These are phyloP conservation scores for Poa annua DNA, from an alignment of 176 grass and related monocot species.

Conservation along the genomic window DNA sequence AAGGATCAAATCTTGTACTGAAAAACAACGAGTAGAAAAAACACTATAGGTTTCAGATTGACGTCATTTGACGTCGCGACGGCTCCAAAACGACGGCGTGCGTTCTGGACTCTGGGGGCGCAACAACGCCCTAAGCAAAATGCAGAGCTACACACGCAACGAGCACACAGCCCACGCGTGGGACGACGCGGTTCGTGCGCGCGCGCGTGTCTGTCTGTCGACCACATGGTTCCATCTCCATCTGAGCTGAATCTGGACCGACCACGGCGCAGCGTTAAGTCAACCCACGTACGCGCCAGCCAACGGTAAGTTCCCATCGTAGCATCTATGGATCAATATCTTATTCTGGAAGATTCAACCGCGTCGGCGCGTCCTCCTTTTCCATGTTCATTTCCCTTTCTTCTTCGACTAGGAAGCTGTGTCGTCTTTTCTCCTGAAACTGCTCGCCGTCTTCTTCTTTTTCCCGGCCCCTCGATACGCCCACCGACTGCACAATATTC, in stretches of 20 bases:
- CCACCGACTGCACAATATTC: not conserved
- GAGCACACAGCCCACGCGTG: not conserved
- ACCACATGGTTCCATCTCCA: not conserved
- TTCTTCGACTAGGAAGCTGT: not conserved
- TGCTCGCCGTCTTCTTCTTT: not conserved
- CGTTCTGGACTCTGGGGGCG: too few relatives aligned
- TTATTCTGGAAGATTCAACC: not conserved
- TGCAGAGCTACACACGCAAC: not conserved
- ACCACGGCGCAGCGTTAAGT: not conserved
- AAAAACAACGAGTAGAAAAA: too few relatives aligned
- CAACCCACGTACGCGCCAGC: constrained; percentile 2
- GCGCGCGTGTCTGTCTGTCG: not conserved
- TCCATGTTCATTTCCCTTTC: not conserved
- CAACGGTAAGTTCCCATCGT: not conserved
- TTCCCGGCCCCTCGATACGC: not conserved
- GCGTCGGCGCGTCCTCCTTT: not conserved
- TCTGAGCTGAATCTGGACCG: not conserved
- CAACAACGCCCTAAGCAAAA: too few relatives aligned
- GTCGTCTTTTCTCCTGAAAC: constrained; percentile 23
- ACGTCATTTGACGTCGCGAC: too few relatives aligned
- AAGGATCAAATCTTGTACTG: too few relatives aligned
- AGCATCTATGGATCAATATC: not conserved
- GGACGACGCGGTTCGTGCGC: constrained; percentile 15
- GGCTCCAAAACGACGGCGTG: too few relatives aligned
- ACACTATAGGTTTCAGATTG: too few relatives aligned